Base-by-base conservation (phyloP, 768 basidiomycete species). In the Lentinula raphanica region DNA sequence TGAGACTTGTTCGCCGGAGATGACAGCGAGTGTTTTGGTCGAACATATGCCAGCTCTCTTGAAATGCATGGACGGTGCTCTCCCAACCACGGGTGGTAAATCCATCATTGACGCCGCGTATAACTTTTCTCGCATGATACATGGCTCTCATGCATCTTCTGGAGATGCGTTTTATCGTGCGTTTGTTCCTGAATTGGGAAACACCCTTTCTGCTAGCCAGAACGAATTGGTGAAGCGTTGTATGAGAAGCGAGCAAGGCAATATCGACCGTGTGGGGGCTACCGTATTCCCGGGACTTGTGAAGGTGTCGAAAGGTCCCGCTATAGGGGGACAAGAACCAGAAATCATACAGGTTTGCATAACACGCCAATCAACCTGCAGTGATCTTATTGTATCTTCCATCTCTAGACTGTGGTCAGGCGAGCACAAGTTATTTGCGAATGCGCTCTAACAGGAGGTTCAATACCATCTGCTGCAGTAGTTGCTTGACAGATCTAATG, bases 261-360 rank as follows among this genome's bases (percentile, higher is more conserved):
- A 92, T 49, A 66, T 74, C 2, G 90, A 93, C 64, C 75, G 80
- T 11, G 90, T 94, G 3, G 92, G 92, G 11, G 85, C 90, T 3
- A 91, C 91, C 0, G 83, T 94, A 61, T 94, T 94, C 69, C 92
- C 92, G 2, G 92, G 92, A 2, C 76, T 94, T 28, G 92, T 93
- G 54, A 94, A 94, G 71, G 85, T 93, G 13, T 81, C 83, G 1
- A 76, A 75, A 59, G 77, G 72, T 0, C 62, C 72, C 0, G 50
- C 65, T 7, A 65, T 69, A 12, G 71, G 73, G 38, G 76, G 78
- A 9, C 65, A 69, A 55, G 48, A 59, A 55, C 70, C 75, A 35
- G 81, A 85, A 28, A 81, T 76, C 56, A 66, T 79, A 45, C 88
- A 88, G 70, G 78, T 78, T 55, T 59, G 61, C 32, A 35, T 60